These are phyloP conservation scores for Nitzschia inconspicua DNA, from an alignment of 108 stramenopile species.

Conservation along the genomic window DNA sequence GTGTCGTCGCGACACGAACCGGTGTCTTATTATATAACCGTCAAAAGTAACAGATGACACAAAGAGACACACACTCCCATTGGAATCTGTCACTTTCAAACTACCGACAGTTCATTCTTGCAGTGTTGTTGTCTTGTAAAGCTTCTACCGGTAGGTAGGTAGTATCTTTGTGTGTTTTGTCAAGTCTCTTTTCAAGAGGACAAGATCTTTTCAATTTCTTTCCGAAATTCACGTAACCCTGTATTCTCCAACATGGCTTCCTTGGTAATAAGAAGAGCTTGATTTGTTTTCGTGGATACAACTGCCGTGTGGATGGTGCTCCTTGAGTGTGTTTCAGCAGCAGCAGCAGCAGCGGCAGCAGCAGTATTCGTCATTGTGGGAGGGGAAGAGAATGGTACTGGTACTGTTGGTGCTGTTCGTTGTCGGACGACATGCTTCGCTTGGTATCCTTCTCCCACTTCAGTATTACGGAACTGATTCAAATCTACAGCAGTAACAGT, in stretches of 20 bases:
- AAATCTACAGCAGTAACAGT: constrained; percentile 58
- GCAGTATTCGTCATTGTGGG: neutral
- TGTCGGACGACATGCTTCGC: constrained; percentile 81
- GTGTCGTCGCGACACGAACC: too few species aligned
- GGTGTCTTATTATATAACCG: too few species aligned
- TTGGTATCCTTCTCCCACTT: constrained; percentile 83
- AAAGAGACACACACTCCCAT: too few species aligned
- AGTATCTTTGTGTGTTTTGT: neutral
- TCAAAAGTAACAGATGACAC: too few species aligned
- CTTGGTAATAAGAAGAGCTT: neutral
- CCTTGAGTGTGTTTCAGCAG: neutral
- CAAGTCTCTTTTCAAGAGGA: neutral
- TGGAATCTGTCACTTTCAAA: too few species aligned
- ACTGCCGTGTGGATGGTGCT: neutral
- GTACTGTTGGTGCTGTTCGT: constrained; percentile 9
- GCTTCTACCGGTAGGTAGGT: too few species aligned
- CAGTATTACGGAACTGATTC: constrained; percentile 70
- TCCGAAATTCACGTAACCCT: constrained; percentile 66
- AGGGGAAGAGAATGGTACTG: constrained; percentile 31
- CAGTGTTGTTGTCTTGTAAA: too few species aligned
- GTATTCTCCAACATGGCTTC: constrained; percentile 48
- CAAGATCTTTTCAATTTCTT: constrained; percentile 62
- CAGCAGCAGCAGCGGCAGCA: neutral
- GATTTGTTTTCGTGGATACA: neutral
- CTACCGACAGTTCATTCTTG: too few species aligned